These are phyloP conservation scores for Diaporthe caulivora DNA, from an alignment of 2,329 filamentous ascomycete genomes.

Conservation along the genomic window DNA sequence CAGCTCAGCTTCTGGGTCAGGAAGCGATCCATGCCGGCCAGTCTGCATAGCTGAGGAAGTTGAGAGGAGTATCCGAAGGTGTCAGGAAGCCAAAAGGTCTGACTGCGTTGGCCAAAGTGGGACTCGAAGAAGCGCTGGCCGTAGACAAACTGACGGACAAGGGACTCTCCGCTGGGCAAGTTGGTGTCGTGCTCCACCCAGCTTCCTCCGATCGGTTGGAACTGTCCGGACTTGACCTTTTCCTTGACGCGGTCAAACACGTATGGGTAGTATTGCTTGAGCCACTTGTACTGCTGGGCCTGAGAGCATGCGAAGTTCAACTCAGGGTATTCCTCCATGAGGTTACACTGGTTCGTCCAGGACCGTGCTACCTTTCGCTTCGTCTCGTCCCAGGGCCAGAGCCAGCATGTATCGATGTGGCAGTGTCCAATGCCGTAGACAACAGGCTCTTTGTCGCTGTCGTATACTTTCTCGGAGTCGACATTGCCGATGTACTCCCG, in stretches of 20 bases:
- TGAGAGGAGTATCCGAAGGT: conserved; percentile 98
- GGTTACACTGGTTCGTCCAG: conserved; percentile 95
- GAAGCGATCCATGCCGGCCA: conserved; percentile 97
- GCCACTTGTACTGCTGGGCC: conserved; percentile 98
- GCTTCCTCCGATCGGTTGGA: conserved; percentile 95
- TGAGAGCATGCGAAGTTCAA: conserved; percentile 93
- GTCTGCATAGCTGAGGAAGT: conserved; percentile 90
- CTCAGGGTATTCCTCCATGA: conserved; percentile 96
- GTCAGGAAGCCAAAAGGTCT: conserved; percentile 97
- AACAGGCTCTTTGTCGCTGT: conserved; percentile 78
- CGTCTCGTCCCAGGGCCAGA: conserved; percentile 98
- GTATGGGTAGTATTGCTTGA: conserved; percentile 88
- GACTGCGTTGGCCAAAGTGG: conserved; percentile 88
- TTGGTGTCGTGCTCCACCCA: conserved; percentile 99
- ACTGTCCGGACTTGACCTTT: conserved; percentile 90
- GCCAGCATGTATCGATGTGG: conserved; percentile 98
- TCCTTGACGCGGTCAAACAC: conserved; percentile 91
- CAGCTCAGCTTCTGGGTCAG: conserved; percentile 99
- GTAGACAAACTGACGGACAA: conserved; percentile 94
- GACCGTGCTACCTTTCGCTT: conserved; percentile 96
- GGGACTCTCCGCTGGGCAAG: conserved; percentile 92
- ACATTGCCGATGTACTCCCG: conserved; percentile 85
- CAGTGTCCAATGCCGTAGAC: conserved; percentile 95
- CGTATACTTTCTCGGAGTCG: conserved; percentile 87
- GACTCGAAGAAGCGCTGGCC: conserved; percentile 96